Percentiles rank a stretch among this genome's conserved stretches.
Conservation (phyloP, 352 stramenopile species). For the Phytophthora pisi region DNA sequence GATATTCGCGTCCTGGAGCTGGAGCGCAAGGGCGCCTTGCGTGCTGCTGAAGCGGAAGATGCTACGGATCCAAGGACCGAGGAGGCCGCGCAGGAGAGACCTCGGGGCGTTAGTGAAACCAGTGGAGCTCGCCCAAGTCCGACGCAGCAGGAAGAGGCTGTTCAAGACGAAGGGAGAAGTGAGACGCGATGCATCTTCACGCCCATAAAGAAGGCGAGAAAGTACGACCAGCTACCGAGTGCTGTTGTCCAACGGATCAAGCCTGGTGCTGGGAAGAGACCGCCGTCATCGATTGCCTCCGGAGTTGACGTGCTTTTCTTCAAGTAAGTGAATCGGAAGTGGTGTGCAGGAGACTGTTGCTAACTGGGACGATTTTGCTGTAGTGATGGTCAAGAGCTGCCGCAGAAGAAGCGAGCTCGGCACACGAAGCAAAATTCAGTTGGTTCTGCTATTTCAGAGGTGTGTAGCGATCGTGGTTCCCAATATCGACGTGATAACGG, state of each 20-base stretch:
- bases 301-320: slow-evolving; percentile 42
- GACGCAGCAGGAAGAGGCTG: slow-evolving; percentile 6
- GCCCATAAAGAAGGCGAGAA: slow-evolving; percentile 54
- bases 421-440: neutral
- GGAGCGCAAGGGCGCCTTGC: slow-evolving; percentile 34
- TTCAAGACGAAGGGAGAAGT: slow-evolving; percentile 8
- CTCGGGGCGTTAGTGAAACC: neutral
- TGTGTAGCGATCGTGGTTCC: neutral
- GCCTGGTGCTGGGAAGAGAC: neutral
- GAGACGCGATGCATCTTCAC: slow-evolving; percentile 57
- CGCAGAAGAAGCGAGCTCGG: slow-evolving; percentile 20
- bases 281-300: slow-evolving; percentile 37
- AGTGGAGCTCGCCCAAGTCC: slow-evolving; percentile 3
- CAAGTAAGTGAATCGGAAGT: slow-evolving; percentile 38
- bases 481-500: slow-evolving; percentile 3
- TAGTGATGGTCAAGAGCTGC: slow-evolving; percentile 45
- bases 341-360: neutral
- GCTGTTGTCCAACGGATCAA: slow-evolving; percentile 6
- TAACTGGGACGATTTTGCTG: slow-evolving; percentile 2
- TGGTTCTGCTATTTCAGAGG: slow-evolving; percentile 1
- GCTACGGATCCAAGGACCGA: neutral
- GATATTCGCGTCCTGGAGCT: slow-evolving; percentile 65
- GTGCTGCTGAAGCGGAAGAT: neutral
- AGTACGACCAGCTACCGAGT: slow-evolving; percentile 13
- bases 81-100: neutral